These are phyloP conservation scores for Hirsutella thompsonii DNA, from an alignment of 2,329 filamentous ascomycete genomes.

Conservation along the genomic window DNA sequence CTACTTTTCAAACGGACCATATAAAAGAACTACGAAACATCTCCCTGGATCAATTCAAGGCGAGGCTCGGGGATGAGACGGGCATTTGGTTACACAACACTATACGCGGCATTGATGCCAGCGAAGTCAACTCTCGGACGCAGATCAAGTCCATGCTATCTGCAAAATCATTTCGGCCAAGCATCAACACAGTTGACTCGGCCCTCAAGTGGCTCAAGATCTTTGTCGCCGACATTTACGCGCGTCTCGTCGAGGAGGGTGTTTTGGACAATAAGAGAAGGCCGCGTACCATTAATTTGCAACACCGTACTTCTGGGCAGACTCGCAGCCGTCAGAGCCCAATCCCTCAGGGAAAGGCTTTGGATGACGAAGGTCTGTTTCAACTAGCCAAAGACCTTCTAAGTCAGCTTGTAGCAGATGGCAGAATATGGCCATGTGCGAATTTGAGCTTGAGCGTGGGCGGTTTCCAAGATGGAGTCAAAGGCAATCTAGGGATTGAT, in stretches of 20 bases:
- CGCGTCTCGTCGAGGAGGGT: slow-evolving; percentile 80
- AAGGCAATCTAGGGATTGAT: slow-evolving; percentile 75
- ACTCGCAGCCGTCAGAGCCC: slow-evolving; percentile 62
- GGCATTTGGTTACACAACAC: slow-evolving; percentile 76
- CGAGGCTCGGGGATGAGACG: slow-evolving; percentile 70
- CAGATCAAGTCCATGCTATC: slow-evolving; percentile 97
- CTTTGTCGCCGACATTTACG: slow-evolving; percentile 83
- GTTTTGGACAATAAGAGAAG: slow-evolving; percentile 76
- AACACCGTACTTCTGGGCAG: slow-evolving; percentile 64
- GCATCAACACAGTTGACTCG: slow-evolving; percentile 66
- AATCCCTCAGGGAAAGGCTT: slow-evolving; percentile 61
- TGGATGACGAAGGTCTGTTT: slow-evolving; percentile 63
- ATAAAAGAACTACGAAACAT: slow-evolving; percentile 64
- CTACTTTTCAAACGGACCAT: slow-evolving; percentile 68
- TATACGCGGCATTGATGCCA: slow-evolving; percentile 73
- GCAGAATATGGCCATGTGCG: slow-evolving; percentile 77
- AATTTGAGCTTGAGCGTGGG: slow-evolving; percentile 79
- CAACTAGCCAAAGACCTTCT: slow-evolving; percentile 66
- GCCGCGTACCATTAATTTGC: slow-evolving; percentile 74
- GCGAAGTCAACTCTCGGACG: slow-evolving; percentile 80
- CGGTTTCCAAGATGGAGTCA: slow-evolving; percentile 83
- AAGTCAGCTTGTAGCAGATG: slow-evolving; percentile 64
- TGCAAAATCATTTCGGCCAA: slow-evolving; percentile 85
- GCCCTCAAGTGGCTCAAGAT: slow-evolving; percentile 79
- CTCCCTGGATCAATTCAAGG: slow-evolving; percentile 62